Evolutionary conservation across 2,329 filamentous ascomycete species (phyloP), one percentile per base, ranked within the genome.

Genomic region (Chaetomiaceae sp.): DNA sequence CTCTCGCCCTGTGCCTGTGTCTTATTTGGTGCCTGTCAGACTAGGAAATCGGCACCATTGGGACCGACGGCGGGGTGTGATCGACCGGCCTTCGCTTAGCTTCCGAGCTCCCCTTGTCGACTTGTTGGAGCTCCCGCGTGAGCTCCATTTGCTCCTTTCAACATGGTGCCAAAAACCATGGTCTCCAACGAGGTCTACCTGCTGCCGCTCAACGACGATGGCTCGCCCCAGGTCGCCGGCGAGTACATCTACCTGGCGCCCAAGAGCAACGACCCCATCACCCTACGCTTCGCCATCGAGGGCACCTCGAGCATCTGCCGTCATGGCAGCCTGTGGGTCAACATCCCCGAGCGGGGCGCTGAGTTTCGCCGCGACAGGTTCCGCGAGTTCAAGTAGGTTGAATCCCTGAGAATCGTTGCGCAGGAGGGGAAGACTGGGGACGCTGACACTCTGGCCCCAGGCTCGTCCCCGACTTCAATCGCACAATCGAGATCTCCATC

Each of bases 251-350:
- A 96, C 70, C 78, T 99, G 39, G 87, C 91, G 0, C 85, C 94
- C 17, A 74, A 74, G 60, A 85, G 88, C 17, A 81, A 79, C 37
- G 79, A 86, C n/a, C 87, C 87, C 38, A 86, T 97, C 65, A 81
- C 81, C 49, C 77, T 96, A 53, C 86, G 92, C 55, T 96, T 99
- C 71, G 83, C 90, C 62, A 92, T 96, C 63, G 88, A 96, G 71
- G 91, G 94, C 58, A 92, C 90, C 53, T 96, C 92, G 68, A 96
- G 92, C 58, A 94, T 99, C 76, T 96, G 91, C 71, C 84, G 91
- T 62, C 80, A 96, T 72, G 94, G 95, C 55, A 96, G 89, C 67
- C 79, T 99, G 59, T 99, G 94, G 92, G 87, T 96, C 66, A 99
- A 99, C 70, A 88, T 97, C 56, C 94, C 94, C 7, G 81, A 86